Conservation (phyloP, 306 rosid species). For the Mimosa bimucronata region DNA sequence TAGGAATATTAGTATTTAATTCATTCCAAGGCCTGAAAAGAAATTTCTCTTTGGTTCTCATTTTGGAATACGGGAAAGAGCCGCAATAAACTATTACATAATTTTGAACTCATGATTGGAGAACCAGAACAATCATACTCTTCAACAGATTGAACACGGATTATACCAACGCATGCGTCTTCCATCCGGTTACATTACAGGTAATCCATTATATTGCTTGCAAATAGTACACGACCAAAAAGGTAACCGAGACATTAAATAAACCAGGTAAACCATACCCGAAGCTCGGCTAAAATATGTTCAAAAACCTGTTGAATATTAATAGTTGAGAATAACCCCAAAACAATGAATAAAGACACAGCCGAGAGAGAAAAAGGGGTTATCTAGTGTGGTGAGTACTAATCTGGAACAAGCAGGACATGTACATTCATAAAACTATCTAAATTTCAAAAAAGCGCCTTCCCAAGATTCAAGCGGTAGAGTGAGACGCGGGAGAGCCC, state of each 20-base stretch:
- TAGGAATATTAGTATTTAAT: too few species aligned
- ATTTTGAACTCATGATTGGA: neutral
- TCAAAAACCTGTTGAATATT: neutral
- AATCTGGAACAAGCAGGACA: constrained; percentile 4
- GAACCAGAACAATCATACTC: neutral
- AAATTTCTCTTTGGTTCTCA: neutral
- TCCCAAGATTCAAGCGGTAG: constrained; percentile 7
- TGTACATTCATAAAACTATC: constrained; percentile 1
- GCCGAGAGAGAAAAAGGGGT: too few species aligned
- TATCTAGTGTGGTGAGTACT: constrained; percentile 1
- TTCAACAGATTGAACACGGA: neutral
- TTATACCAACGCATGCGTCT: neutral
- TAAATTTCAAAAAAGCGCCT: constrained; percentile 7
- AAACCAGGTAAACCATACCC: neutral
- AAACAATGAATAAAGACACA: neutral
- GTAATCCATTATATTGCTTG: neutral
- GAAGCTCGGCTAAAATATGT: neutral
- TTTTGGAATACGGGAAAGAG: neutral
- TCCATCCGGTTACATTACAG: neutral
- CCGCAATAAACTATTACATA: neutral
- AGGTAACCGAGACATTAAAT: neutral
- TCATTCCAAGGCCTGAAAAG: neutral
- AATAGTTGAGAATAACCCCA: neutral
- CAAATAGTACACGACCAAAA: neutral
- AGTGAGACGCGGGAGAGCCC: neutral